Base-by-base conservation (phyloP, 2,329 filamentous ascomycete species). In the Nemania sp. region DNA sequence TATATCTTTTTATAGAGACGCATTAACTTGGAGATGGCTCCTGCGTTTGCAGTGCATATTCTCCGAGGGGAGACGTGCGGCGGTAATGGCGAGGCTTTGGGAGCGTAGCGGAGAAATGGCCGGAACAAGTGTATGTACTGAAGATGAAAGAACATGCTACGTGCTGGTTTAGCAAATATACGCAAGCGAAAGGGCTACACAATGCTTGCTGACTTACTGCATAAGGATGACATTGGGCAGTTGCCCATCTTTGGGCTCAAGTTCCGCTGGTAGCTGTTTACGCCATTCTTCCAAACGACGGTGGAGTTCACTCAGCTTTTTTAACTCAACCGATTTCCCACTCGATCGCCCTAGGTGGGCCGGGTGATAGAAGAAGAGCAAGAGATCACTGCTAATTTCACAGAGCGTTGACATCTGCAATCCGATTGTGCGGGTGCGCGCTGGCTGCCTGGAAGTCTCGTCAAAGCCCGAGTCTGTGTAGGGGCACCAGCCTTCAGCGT, bases 81-180 rank as follows among this genome's bases (percentile, higher is more conserved):
- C 3, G 92, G 93, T 1, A 97, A 80, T 1, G 91, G 93, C 1
- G 92, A 96, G 1, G 86, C 86, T 6, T 83, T 76, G 43, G 89
- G 90, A 3, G 84, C 88, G 68, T 97, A 97, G 70, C 94, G 96
- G 45, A 97, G 80, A 68, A 97, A 97, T 0, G 94, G 93, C 5
- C 93, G 86, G 77, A 97, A 97, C 4, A 97, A 84, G 66, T 97
- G 92, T 56, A 97, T 96, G 68, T 95, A 96, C 41, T 97, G 85
- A 1, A 97, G 80, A 67, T 97, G 92, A 71, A 93, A 96, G 73
- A 97, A 96, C 92, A 97, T 97, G 75, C 92, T 97, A 65, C 26
- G 12, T n/a, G 7, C 62, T 31, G 1, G 48, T 30, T 44, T 14
- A 46, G 24, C 7, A 55, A 22, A 20, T n/a, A 48, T 20, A 15